Percentiles rank a stretch among this genome's conserved stretches.
phyloP scores from a whole-genome alignment of 129 eudicot species.

The Flaveria robusta region DNA sequence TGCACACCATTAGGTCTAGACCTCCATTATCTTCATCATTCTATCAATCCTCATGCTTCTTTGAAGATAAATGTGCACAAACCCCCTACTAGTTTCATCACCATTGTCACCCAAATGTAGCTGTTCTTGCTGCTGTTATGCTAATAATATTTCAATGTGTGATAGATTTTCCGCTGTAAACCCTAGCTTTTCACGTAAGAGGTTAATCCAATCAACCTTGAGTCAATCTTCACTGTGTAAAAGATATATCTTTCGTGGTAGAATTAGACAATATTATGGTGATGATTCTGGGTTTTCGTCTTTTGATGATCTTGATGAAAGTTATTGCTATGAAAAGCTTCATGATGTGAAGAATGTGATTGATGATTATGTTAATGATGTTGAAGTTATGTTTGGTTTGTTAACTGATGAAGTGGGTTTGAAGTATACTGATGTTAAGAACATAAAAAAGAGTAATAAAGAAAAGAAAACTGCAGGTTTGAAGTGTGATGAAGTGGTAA shows the following conservation, averaged over 20 bases:
- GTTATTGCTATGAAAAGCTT: constrained; percentile 37
- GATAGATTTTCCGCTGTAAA: constrained; percentile 35
- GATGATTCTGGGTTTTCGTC: constrained; percentile 36
- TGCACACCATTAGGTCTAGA: constrained; percentile 35
- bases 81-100: constrained; percentile 32
- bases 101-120: constrained; percentile 32
- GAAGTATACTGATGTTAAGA: constrained; percentile 43
- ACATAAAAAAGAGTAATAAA: constrained; percentile 33
- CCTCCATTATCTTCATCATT: constrained; percentile 44
- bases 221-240: constrained; percentile 58
- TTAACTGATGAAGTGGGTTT: constrained; percentile 59
- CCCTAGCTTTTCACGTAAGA: constrained; percentile 45
- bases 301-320: constrained; percentile 33
- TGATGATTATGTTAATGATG: constrained; percentile 64
- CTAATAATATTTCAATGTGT: constrained; percentile 30
- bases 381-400: constrained; percentile 74
- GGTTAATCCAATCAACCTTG: constrained; percentile 66
- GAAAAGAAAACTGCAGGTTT: too few relatives aligned
- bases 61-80: constrained; percentile 39
- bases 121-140: constrained; percentile 39
- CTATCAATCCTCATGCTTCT: constrained; percentile 44
- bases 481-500: constrained; percentile 23
- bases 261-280: constrained; percentile 22
- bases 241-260: constrained; percentile 42
- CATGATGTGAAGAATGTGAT: constrained; percentile 30